phyloP scores from a whole-genome alignment of 805 yeast species.

The Candida sakaeoensis region DNA sequence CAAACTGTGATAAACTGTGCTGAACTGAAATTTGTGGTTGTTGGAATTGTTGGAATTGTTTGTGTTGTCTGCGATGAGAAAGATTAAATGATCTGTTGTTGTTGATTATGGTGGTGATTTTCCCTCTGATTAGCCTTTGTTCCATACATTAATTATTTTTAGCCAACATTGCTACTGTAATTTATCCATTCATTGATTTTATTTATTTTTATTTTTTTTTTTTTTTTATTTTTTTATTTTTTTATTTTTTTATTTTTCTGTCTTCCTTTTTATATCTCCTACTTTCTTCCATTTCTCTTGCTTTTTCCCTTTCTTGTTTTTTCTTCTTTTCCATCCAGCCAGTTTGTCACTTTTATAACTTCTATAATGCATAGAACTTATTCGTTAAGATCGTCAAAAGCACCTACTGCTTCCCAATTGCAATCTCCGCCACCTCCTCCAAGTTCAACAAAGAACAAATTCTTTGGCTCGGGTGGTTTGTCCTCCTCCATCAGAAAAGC shows the following conservation, averaged over 20 bases:
- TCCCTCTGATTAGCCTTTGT: no score
- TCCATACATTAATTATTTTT: no score
- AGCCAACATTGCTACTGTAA: no score
- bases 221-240: not conserved
- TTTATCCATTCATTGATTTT: no score
- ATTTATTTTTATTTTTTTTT: no score
- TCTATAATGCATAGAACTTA: constrained; percentile 90
- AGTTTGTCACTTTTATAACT: no score
- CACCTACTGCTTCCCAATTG: constrained; percentile 95
- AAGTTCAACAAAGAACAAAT: constrained; percentile 81
- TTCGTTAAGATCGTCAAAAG: constrained; percentile 90
- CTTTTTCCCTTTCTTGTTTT: not conserved
- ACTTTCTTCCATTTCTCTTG: not conserved
- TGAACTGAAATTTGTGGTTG: no score
- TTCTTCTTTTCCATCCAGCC: not conserved
- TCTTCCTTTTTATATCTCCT: not conserved
- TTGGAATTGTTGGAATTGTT: no score
- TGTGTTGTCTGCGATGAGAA: no score
- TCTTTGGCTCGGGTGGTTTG: constrained; percentile 80
- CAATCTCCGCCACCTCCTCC: constrained; percentile 95
- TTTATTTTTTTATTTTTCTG: not conserved
- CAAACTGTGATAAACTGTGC: no score
- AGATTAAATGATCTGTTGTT: no score
- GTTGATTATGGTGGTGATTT: no score
- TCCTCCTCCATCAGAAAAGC: constrained; percentile 61